Evolutionary conservation across 495 filamentous ascomycete species (phyloP), one percentile per base, ranked within the genome.

Genomic region (Collariella sp.): DNA sequence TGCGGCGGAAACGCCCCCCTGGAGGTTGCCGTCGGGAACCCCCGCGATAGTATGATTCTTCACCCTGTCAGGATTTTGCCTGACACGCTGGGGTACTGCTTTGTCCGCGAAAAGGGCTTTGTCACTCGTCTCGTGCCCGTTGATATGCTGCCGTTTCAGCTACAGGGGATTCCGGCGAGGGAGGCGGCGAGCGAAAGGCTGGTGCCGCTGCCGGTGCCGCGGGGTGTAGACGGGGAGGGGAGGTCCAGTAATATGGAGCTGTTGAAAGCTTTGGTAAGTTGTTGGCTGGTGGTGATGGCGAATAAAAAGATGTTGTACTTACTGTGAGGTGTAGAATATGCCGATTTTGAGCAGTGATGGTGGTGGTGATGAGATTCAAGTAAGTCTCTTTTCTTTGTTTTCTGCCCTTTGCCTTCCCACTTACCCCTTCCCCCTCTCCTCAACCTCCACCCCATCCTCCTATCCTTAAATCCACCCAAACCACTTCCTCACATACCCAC

Each of bases 41-140:
- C 15, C 36, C 20, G 4, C 39, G 34, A 42, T 24, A 22, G n/a
- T 2, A 9, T 6, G 7, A 22, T 13, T 6, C 43, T 46, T n/a
- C 19, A 50, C 18, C 15, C 23, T 24, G 13, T 59, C 31, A 20
- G 50, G 6, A 0, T 53, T 40, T 10, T 43, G 5, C 5, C 48
- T 15, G 54, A 58, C 19, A 61, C 53, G 26, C 24, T 48, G 11
- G 57, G 52, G 16, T 83, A 79, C 65, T 84, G 79, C 62, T 76
- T 77, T 49, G 66, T 76, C 34, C 79, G 84, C 31, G 74, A 76
- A 15, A 72, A 82, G 55, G 83, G 83, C 45, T 67, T 62, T 15
- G 68, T 79, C 50, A 84, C 83, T 12, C 81, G 82, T 0, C 72
- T 90, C 11, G 68, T 88, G 34, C 79, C 83, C 0, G 74, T 81